A percentile compares a stretch with the other conserved stretches of the same genome.
Evolutionary conservation across 1,139 yeast species (phyloP).

Genomic region (Entelexis paramagnoliae): DNA sequence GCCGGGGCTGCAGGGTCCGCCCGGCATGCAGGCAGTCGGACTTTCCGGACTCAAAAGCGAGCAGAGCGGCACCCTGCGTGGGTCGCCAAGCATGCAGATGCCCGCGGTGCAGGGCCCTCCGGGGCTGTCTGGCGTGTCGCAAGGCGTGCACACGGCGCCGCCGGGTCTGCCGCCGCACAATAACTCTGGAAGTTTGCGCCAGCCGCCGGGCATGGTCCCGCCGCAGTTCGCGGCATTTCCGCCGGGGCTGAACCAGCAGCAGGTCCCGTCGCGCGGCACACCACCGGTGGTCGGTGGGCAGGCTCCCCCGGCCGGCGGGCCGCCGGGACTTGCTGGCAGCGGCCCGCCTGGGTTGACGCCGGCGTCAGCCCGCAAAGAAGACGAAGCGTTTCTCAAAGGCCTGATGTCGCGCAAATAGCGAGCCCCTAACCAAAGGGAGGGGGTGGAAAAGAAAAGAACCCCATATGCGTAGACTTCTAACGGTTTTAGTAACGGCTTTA

Average conservation of each 20-base stretch:
- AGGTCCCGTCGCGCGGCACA: not conserved
- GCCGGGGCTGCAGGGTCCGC: not conserved
- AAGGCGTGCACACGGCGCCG: not conserved
- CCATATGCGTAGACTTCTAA: not conserved
- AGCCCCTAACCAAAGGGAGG: not conserved
- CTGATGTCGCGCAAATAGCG: slow-evolving; percentile 24
- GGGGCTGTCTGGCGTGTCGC: not conserved
- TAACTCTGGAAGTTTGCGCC: not conserved
- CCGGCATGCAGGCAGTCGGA: not conserved
- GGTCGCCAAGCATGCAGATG: not conserved
- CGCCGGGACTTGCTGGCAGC: not conserved
- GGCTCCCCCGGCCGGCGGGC: not conserved
- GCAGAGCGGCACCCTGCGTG: not conserved
- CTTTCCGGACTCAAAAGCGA: not conserved
- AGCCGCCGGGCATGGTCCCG: slow-evolving; percentile 11
- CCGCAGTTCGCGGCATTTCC: slow-evolving; percentile 4
- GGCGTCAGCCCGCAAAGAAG: slow-evolving; percentile 15
- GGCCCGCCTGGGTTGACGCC: slow-evolving; percentile 15
- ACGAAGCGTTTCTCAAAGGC: slow-evolving; percentile 29
- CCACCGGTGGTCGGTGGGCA: not conserved
- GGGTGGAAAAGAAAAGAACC: too few species aligned
- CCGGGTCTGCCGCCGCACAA: not conserved
- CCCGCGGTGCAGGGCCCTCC: not conserved
- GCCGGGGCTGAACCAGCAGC: not conserved
- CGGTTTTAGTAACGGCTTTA: not conserved